Conservation (phyloP, 345 rosid genomes). For the Gossypium anomalum region DNA sequence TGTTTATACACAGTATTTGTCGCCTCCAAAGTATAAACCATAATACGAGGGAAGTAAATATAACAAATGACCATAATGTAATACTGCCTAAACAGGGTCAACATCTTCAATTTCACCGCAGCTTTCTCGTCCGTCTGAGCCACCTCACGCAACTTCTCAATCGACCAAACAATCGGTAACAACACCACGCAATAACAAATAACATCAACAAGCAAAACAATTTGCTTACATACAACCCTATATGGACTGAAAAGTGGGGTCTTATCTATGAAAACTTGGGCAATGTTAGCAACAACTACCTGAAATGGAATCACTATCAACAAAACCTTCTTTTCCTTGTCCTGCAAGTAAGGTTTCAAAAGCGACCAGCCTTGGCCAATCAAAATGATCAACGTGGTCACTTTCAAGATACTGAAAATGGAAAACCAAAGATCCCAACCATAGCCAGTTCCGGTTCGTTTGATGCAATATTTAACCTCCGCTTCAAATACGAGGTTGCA, state of each 20-base stretch:
- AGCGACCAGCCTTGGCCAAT: constrained; percentile 96
- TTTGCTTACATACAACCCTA: constrained; percentile 80
- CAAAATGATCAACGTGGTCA: constrained; percentile 83
- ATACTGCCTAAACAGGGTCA: constrained; percentile 88
- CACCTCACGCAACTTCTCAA: constrained; percentile 87
- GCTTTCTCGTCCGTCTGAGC: constrained; percentile 91
- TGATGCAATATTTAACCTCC: constrained; percentile 80
- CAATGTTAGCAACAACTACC: constrained; percentile 75
- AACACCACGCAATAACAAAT: constrained; percentile 87
- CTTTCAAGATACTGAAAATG: constrained; percentile 86
- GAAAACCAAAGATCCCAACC: constrained; percentile 95
- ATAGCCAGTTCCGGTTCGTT: constrained; percentile 81
- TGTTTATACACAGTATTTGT: constrained; percentile 71
- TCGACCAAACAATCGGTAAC: constrained; percentile 96
- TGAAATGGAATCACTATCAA: constrained; percentile 94
- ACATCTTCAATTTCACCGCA: constrained; percentile 82
- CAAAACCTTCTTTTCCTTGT: constrained; percentile 90
- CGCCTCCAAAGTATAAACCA: constrained; percentile 78
- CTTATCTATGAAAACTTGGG: constrained; percentile 92
- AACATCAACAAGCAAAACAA: constrained; percentile 82
- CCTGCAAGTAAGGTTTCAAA: constrained; percentile 90
- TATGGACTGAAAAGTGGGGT: constrained; percentile 69
- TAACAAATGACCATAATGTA: constrained; percentile 92
- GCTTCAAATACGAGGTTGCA: constrained; percentile 55
- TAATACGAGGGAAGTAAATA: constrained; percentile 84